phyloP scores from a whole-genome alignment of 2,329 filamentous ascomycete genomes.

The Tolypocladium amazonense region DNA sequence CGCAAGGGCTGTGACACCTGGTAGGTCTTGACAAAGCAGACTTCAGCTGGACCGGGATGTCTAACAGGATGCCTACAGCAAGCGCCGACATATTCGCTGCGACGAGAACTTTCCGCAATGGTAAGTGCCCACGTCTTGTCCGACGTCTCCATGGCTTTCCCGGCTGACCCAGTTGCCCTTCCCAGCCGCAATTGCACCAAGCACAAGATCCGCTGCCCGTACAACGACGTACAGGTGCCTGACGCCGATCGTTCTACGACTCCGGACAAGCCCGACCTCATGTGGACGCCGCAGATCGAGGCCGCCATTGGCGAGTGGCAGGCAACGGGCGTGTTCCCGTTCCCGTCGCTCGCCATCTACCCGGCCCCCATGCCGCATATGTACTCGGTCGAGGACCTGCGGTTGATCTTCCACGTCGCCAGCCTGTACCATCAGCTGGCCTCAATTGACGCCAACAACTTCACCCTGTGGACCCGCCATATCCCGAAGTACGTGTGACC shows the following conservation, averaged over 20 bases:
- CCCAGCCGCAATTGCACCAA: constrained; percentile 92
- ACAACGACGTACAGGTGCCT: constrained; percentile 70
- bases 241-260: constrained; percentile 51
- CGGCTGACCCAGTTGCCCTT: constrained; percentile 5
- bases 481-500: constrained; percentile 68
- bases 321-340: constrained; percentile 73
- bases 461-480: constrained; percentile 86
- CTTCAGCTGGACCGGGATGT: constrained; percentile 3
- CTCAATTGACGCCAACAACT: constrained; percentile 64
- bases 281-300: constrained; percentile 83
- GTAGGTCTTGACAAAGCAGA: constrained; percentile 23
- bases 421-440: constrained; percentile 77
- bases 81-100: constrained; percentile 92
- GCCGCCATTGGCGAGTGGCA: constrained; percentile 74
- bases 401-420: constrained; percentile 84
- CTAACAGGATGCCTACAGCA: constrained; percentile 33
- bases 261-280: constrained; percentile 57
- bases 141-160: background rate
- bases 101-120: constrained; percentile 98
- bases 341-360: constrained; percentile 68
- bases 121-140: constrained; percentile 36
- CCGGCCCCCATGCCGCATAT: constrained; percentile 62
- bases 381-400: constrained; percentile 68
- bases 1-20: constrained; percentile 97
- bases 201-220: constrained; percentile 96